phyloP scores from a whole-genome alignment of 148 eudicot species.

The Pouteria glomerata region DNA sequence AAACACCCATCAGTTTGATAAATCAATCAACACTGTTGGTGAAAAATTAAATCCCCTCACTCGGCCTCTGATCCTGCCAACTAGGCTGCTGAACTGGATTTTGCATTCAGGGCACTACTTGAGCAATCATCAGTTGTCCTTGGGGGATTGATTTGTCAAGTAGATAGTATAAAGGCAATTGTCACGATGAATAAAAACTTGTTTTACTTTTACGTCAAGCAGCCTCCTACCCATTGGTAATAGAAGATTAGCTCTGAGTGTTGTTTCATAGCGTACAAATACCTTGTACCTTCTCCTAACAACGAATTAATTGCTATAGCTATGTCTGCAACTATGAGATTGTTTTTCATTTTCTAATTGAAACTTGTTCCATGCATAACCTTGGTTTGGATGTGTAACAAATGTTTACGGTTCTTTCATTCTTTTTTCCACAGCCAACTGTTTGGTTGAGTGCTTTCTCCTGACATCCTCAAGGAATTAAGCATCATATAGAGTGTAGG shows the following conservation, averaged over 20 bases:
- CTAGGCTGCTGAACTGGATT: background rate
- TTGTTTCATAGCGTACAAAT: too few relatives aligned
- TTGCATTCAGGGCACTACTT: background rate
- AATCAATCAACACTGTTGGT: background rate
- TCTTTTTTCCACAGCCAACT: background rate
- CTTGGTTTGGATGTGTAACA: background rate
- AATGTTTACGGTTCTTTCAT: background rate
- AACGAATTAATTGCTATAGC: background rate
- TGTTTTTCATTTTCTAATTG: too few relatives aligned
- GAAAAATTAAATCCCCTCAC: background rate
- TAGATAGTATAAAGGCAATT: background rate
- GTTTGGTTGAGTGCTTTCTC: background rate
- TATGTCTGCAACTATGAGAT: background rate
- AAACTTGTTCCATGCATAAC: background rate
- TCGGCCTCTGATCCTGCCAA: too few relatives aligned
- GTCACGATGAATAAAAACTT: background rate
- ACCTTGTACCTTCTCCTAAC: background rate
- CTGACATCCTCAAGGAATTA: too few relatives aligned
- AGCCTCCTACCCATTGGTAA: too few relatives aligned
- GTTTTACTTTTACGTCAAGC: too few relatives aligned
- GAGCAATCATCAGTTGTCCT: background rate
- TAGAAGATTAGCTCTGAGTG: too few relatives aligned
- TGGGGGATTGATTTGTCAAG: background rate
- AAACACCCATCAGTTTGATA: background rate
- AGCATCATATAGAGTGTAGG: too few relatives aligned